Evolutionary conservation across 805 yeast species (phyloP).

Genomic region (Myxozyma sirexii): DNA sequence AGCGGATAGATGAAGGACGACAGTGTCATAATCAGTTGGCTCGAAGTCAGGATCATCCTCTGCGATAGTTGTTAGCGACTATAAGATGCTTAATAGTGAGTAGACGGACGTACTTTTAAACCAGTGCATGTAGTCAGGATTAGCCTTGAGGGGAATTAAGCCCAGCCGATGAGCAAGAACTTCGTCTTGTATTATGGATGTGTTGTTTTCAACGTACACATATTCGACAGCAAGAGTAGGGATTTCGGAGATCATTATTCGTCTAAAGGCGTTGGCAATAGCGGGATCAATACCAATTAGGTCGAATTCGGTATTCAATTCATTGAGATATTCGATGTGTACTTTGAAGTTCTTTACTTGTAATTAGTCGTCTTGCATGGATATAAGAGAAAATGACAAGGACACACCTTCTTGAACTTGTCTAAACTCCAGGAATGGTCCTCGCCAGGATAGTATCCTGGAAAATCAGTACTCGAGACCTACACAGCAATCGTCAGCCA

Average conservation of each 20-base stretch:
- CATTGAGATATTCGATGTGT: slow-evolving; percentile 63
- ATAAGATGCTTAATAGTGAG: not conserved
- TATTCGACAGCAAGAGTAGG: slow-evolving; percentile 95
- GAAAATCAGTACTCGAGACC: slow-evolving; percentile 84
- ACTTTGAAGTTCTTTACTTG: slow-evolving; percentile 65
- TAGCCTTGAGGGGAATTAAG: slow-evolving; percentile 82
- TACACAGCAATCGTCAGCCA: slow-evolving; percentile 15
- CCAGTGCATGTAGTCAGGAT: slow-evolving; percentile 89
- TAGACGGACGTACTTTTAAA: slow-evolving; percentile 51
- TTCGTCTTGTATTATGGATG: slow-evolving; percentile 96
- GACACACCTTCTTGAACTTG: slow-evolving; percentile 58
- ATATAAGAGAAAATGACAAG: not conserved
- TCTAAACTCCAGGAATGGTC: slow-evolving; percentile 83
- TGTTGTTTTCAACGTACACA: slow-evolving; percentile 87
- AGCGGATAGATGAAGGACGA: slow-evolving; percentile 78
- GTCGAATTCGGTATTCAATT: slow-evolving; percentile 74
- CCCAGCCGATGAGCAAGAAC: slow-evolving; percentile 96
- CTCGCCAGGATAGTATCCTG: slow-evolving; percentile 71
- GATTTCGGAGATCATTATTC: slow-evolving; percentile 95
- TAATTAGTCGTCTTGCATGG: too few species aligned
- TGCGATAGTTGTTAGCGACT: slow-evolving; percentile 29
- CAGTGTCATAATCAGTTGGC: slow-evolving; percentile 85
- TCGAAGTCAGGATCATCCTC: slow-evolving; percentile 40
- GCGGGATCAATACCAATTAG: slow-evolving; percentile 86
- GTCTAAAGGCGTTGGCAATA: slow-evolving; percentile 91